These are phyloP conservation scores for Cylindrotheca fusiformis DNA, from an alignment of 108 stramenopile species.

Conservation along the genomic window DNA sequence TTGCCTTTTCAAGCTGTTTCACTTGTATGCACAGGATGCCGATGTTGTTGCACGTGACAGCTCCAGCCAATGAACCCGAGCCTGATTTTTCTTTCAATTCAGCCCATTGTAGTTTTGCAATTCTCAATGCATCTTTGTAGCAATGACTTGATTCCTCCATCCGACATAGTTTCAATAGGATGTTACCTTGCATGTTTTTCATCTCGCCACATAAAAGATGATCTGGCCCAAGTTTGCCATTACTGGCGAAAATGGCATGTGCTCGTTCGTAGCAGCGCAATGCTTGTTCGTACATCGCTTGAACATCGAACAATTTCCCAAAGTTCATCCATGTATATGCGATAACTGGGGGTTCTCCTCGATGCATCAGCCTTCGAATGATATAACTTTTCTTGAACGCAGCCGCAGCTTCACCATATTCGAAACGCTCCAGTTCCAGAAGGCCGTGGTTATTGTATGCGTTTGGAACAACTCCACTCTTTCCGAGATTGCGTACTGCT, in stretches of 20 bases:
- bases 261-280: background rate
- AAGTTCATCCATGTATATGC: constrained; percentile 1
- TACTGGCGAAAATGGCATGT: background rate
- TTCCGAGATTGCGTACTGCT: background rate
- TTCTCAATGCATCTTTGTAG: background rate
- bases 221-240: background rate
- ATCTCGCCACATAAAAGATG: background rate
- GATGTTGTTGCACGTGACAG: background rate
- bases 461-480: background rate
- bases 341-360: background rate
- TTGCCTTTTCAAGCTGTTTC: background rate
- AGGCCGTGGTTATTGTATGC: background rate
- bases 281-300: constrained; percentile 1
- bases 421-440: constrained; percentile 1
- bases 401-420: constrained; percentile 1
- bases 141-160: background rate
- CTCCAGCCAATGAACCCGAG: background rate
- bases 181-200: background rate
- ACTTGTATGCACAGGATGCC: background rate
- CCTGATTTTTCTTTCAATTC: background rate
- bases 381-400: background rate
- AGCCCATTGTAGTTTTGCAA: too few species aligned
- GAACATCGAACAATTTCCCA: background rate
- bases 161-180: background rate
- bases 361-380: background rate